Evolutionary conservation across 1,284 basidiomycete genomes (phyloP).

Genomic region (Tylopilus sp.): DNA sequence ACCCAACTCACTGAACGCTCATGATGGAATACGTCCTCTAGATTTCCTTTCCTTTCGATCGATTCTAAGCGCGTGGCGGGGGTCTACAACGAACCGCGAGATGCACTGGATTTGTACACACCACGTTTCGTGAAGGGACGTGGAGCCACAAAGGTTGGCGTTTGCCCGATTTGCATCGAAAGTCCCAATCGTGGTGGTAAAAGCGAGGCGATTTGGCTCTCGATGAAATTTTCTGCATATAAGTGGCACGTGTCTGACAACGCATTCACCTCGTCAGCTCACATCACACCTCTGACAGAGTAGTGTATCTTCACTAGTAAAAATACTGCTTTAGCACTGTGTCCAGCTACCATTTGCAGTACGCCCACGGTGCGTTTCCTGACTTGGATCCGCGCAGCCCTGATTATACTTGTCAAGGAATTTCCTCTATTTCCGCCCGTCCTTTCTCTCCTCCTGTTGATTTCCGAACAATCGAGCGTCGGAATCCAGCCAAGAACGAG

Average conservation of each 20-base stretch:
- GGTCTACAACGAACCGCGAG: constrained; percentile 53
- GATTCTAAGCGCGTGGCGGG: constrained; percentile 46
- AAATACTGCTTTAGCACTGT: constrained; percentile 1
- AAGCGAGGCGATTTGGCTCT: constrained; percentile 62
- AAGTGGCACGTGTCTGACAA: constrained; percentile 53
- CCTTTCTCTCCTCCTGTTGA: constrained; percentile 74
- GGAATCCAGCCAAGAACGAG: constrained; percentile 53
- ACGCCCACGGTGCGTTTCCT: constrained; percentile 57
- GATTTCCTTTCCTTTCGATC: constrained; percentile 32
- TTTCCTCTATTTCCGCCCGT: constrained; percentile 54
- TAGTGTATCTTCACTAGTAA: constrained; percentile 4
- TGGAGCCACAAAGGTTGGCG: constrained; percentile 64
- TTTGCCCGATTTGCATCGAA: constrained; percentile 78
- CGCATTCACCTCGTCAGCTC: constrained; percentile 2
- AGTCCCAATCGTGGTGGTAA: constrained; percentile 56
- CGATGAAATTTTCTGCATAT: constrained; percentile 77
- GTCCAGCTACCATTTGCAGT: constrained; percentile 74
- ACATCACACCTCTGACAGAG: constrained; percentile 18
- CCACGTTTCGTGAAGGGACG: constrained; percentile 73
- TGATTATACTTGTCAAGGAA: constrained; percentile 39
- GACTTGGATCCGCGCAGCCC: not conserved
- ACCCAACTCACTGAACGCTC: not conserved
- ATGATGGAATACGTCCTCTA: constrained; percentile 17
- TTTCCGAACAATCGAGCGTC: constrained; percentile 50
- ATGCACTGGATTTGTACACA: constrained; percentile 65